Base-by-base conservation (phyloP, 1,284 basidiomycete genomes). In the Mycena sp. region DNA sequence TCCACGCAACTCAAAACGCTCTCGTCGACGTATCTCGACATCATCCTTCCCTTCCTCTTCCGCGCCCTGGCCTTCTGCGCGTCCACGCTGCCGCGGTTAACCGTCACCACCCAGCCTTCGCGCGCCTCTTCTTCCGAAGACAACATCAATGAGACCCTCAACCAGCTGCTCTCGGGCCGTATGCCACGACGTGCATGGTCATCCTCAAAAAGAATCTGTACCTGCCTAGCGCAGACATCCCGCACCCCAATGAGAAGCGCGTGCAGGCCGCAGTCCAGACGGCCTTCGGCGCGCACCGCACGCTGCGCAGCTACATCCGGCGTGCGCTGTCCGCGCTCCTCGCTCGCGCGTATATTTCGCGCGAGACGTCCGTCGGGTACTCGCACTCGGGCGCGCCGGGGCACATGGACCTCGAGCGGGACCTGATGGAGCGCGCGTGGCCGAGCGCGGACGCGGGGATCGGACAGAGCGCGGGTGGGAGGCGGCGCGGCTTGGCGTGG, bases 391-490 rank as follows among this genome's bases (percentile, higher is more conserved):
- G 88, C 25, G 83, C 82, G 4, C 86, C 87, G 0, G 82, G 81
- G 0, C 78, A 84, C 44, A 78, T 90, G 68, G 84, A 85, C 51
- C 72, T 92, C 14, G 86, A 86, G 58, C 78, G 77, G 41, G 85
- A 87, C 19, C 72, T 91, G 49, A 83, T 92, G 81, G 88, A 90
- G 65, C 83, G 84, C 2, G 90, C 89, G 0, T 92, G 88, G 88
- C 81, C 86, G 1, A 86, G 85, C 69, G 86, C 74, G 9, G 72
- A 74, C 26, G 62, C 72, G 17, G 73, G 76, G 2, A 66, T 71
- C 5, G 73, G 72, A 21, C 69, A 71, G 16, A 81, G 78, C n/a
- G n/a, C 49, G 84, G 83, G 4, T 91, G 89, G 87, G 88, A 90
- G 60, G 80, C 89, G 16, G 80, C 80, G 7, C 80, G 85, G 35